A percentile compares a stretch with the other conserved stretches of the same genome.
These are phyloP conservation scores for Podaxis mareebaensis DNA, from an alignment of 768 basidiomycete genomes.

Conservation along the genomic window DNA sequence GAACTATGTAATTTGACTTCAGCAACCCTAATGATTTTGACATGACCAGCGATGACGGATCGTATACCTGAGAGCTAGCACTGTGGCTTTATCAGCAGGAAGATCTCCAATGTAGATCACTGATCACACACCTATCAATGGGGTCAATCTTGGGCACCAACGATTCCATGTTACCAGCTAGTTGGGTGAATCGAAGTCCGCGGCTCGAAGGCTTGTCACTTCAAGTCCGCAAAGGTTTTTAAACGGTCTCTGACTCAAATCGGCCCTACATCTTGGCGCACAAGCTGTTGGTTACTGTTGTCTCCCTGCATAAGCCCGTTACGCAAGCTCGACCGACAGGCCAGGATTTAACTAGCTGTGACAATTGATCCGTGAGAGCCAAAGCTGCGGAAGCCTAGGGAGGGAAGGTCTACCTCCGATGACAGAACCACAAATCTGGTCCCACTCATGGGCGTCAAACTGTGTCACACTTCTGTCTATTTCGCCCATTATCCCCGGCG, in stretches of 20 bases:
- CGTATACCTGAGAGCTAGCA: conserved; percentile 5
- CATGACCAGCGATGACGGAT: neutral
- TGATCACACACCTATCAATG: neutral
- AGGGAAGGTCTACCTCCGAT: too few relatives aligned
- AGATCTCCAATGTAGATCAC: neutral
- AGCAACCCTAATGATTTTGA: neutral
- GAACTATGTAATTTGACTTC: neutral
- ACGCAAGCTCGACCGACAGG: too few relatives aligned
- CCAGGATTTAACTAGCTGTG: too few relatives aligned
- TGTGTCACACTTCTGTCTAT: too few relatives aligned
- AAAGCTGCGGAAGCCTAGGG: too few relatives aligned
- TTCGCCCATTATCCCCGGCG: too few relatives aligned
- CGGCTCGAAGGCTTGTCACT: neutral
- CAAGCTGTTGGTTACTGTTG: neutral
- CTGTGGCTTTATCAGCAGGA: neutral
- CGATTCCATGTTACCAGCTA: neutral
- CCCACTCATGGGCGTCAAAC: too few relatives aligned
- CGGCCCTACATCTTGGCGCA: neutral
- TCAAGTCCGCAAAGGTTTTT: neutral
- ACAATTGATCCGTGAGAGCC: too few relatives aligned
- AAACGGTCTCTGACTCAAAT: neutral
- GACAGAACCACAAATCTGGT: too few relatives aligned
- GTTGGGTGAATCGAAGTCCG: neutral
- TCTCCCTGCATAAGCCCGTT: too few relatives aligned
- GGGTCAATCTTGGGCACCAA: neutral